A percentile compares a stretch with the other conserved stretches of the same genome.
phyloP scores from a whole-genome alignment of 345 rosid species.

The Populus ilicifolia region DNA sequence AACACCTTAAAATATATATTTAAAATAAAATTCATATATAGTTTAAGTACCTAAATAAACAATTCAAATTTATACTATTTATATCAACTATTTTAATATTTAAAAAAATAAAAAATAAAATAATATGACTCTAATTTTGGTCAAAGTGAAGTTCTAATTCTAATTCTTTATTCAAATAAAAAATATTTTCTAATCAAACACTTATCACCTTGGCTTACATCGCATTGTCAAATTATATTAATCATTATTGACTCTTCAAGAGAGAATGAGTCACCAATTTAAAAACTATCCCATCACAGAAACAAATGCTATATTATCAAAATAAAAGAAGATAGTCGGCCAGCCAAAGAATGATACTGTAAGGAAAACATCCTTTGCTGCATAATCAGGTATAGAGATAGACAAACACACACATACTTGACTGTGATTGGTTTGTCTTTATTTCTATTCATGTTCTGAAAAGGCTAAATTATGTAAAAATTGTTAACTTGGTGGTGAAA shows the following conservation, averaged over 20 bases:
- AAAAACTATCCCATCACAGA: neutral
- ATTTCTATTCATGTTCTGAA: slow-evolving; percentile 1
- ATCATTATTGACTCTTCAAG: slow-evolving; percentile 5
- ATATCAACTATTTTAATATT: too few species aligned
- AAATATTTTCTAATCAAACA: too few species aligned
- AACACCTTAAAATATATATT: too few species aligned
- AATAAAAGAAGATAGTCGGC: slow-evolving; percentile 44
- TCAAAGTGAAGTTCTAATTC: too few species aligned
- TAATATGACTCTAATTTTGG: too few species aligned
- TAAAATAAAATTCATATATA: too few species aligned
- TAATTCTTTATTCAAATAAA: too few species aligned
- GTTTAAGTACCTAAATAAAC: too few species aligned
- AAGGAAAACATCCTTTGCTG: slow-evolving; percentile 30
- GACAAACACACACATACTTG: slow-evolving; percentile 48
- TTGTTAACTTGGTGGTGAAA: too few species aligned
- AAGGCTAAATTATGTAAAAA: neutral
- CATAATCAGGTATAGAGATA: slow-evolving; percentile 37
- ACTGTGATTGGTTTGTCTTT: slow-evolving; percentile 48
- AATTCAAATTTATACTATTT: too few species aligned
- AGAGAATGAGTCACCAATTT: slow-evolving; percentile 22
- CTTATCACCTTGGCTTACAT: neutral
- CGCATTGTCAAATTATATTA: too few species aligned
- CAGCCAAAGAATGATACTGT: slow-evolving; percentile 32
- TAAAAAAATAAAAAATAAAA: too few species aligned
- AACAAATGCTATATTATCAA: slow-evolving; percentile 11